Evolutionary conservation across 495 filamentous ascomycete genomes (phyloP).

Genomic region (Amorphotheca resinae): DNA sequence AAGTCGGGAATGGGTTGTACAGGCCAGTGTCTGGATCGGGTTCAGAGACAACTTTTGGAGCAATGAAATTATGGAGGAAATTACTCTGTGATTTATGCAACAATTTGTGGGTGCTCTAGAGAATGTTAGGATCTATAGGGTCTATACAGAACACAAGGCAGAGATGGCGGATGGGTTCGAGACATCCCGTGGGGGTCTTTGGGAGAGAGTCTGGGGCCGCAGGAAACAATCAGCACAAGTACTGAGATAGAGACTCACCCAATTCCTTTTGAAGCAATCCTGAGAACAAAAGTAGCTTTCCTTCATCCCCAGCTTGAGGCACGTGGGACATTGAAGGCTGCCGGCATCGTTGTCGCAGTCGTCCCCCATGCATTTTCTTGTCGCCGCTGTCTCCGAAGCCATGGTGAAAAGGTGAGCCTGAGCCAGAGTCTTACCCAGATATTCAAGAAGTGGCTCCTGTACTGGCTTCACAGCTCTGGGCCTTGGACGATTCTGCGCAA

Average conservation of each 20-base stretch:
- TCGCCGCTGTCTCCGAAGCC: slow-evolving; percentile 31
- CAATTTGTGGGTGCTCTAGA: slow-evolving; percentile 68
- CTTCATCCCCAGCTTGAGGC: slow-evolving; percentile 70
- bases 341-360: slow-evolving; percentile 79
- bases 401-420: slow-evolving; percentile 27
- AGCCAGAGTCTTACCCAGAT: too few relatives aligned
- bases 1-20: slow-evolving; percentile 86
- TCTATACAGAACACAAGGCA: too few relatives aligned
- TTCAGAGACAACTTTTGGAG: slow-evolving; percentile 72
- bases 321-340: slow-evolving; percentile 84
- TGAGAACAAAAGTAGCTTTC: slow-evolving; percentile 96
- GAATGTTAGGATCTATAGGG: slow-evolving; percentile 24
- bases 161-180: too few relatives aligned
- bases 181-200: too few relatives aligned
- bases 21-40: slow-evolving; percentile 77
- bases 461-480: not conserved
- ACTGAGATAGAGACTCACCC: too few relatives aligned
- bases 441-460: not conserved
- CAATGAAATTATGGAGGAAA: slow-evolving; percentile 52
- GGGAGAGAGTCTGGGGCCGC: too few relatives aligned
- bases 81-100: slow-evolving; percentile 76
- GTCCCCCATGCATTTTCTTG: slow-evolving; percentile 64
- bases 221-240: too few relatives aligned
- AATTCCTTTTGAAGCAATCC: slow-evolving; percentile 97
- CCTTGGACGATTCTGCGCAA: too few relatives aligned